Evolutionary conservation across 2,329 filamentous ascomycete species (phyloP).

Genomic region (Beauveria bassiana): DNA sequence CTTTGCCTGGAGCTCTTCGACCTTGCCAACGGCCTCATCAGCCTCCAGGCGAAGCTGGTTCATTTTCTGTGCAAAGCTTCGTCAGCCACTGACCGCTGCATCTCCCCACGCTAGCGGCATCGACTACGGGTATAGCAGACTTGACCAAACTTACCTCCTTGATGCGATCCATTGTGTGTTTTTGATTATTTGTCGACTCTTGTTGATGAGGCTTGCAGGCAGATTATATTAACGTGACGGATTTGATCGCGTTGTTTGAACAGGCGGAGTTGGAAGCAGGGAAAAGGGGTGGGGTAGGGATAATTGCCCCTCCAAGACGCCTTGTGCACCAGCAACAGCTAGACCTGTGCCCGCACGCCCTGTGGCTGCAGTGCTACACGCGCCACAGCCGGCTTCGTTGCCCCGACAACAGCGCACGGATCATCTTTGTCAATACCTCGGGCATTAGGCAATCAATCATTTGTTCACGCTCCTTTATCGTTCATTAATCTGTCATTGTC

Average conservation of each 20-base stretch:
- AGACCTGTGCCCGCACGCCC: background rate
- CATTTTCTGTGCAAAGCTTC: constrained; percentile 63
- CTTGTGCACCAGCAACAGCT: constrained; percentile 1
- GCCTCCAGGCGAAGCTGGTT: constrained; percentile 88
- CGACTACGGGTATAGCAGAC: background rate
- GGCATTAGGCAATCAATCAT: background rate
- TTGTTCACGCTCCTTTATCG: background rate
- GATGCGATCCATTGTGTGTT: constrained; percentile 70
- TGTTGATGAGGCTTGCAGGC: constrained; percentile 5
- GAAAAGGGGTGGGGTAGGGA: constrained; percentile 14
- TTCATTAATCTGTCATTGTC: background rate
- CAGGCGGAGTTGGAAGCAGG: constrained; percentile 11
- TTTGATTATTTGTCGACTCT: constrained; percentile 14
- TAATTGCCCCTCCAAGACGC: constrained; percentile 12
- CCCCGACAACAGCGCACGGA: constrained; percentile 11
- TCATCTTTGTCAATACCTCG: constrained; percentile 1
- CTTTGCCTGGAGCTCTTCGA: constrained; percentile 79
- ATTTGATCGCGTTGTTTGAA: constrained; percentile 12
- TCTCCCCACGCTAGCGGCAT: background rate
- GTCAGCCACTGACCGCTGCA: constrained; percentile 17
- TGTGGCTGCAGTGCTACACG: constrained; percentile 1
- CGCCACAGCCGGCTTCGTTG: constrained; percentile 9
- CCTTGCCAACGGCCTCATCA: constrained; percentile 73
- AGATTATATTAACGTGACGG: constrained; percentile 4
- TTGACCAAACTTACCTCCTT: constrained; percentile 62